phyloP scores from a whole-genome alignment of 2,329 filamentous ascomycete genomes.

The Colletotrichum siamense region DNA sequence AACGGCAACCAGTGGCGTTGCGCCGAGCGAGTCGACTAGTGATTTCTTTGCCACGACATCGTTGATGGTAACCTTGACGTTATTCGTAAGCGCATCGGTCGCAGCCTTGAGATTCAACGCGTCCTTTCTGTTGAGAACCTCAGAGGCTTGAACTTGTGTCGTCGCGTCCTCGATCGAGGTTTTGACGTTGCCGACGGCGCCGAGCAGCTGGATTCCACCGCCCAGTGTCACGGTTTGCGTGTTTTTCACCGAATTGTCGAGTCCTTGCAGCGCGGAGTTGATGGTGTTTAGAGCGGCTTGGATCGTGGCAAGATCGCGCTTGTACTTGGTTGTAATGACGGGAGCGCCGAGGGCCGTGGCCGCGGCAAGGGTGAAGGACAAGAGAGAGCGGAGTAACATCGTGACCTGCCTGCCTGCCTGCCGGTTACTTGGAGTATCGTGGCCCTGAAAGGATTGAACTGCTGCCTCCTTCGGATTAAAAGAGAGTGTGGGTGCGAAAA shows the following conservation, averaged over 20 bases:
- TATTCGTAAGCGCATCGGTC: conserved; percentile 16
- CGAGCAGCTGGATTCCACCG: neutral
- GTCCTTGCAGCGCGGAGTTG: conserved; percentile 7
- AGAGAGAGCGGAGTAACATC: conserved; percentile 10
- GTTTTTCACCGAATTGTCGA: conserved; percentile 11
- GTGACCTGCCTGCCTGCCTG: neutral
- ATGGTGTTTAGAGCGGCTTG: conserved; percentile 13
- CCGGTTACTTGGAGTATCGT: neutral
- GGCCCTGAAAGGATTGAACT: neutral
- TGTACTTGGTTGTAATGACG: neutral
- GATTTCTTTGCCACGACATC: conserved; percentile 11
- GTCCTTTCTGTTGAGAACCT: neutral
- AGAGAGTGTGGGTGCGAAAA: conserved; percentile 2
- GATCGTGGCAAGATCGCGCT: neutral
- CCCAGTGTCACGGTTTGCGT: neutral
- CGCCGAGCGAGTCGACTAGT: conserved; percentile 8
- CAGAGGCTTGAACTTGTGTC: neutral
- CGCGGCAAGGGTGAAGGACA: neutral
- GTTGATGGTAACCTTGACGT: conserved; percentile 18
- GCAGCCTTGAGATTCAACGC: conserved; percentile 8
- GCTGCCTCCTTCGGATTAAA: neutral
- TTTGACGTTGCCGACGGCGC: neutral
- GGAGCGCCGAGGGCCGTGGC: conserved; percentile 1
- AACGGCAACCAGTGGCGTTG: conserved; percentile 16
- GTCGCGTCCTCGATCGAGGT: conserved; percentile 5